These are phyloP conservation scores for Cornus suecica DNA, from an alignment of 148 eudicot genomes.

Conservation along the genomic window DNA sequence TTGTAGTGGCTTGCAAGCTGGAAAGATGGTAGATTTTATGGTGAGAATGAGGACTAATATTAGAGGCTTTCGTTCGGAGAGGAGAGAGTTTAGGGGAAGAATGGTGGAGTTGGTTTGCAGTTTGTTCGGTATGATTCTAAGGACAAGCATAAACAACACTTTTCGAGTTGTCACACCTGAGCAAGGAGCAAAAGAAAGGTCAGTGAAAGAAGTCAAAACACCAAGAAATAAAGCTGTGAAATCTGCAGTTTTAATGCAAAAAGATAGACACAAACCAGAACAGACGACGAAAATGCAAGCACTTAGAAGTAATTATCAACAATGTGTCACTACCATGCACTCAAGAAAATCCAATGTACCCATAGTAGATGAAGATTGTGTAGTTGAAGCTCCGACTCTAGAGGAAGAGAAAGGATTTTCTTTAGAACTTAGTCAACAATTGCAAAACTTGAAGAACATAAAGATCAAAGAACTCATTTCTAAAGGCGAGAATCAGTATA, in stretches of 20 bases:
- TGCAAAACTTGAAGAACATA: slow-evolving; percentile 33
- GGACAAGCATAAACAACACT: slow-evolving; percentile 20
- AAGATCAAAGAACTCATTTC: slow-evolving; percentile 36
- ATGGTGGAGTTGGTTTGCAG: background rate
- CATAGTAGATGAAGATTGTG: slow-evolving; percentile 13
- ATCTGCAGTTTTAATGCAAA: slow-evolving; percentile 18
- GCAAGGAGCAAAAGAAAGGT: background rate
- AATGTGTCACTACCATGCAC: background rate
- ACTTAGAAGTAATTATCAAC: slow-evolving; percentile 8
- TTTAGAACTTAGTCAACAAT: slow-evolving; percentile 12
- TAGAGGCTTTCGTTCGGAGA: slow-evolving; percentile 46
- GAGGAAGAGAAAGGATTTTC: slow-evolving; percentile 11
- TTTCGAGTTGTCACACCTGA: background rate
- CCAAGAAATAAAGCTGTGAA: slow-evolving; percentile 16
- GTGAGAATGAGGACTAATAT: slow-evolving; percentile 35
- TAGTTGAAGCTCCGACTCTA: slow-evolving; percentile 9
- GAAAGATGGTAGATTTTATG: slow-evolving; percentile 36
- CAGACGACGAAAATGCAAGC: slow-evolving; percentile 4
- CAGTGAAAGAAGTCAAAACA: background rate
- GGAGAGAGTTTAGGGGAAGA: slow-evolving; percentile 13
- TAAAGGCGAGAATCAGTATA: slow-evolving; percentile 44
- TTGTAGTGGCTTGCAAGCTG: slow-evolving; percentile 9
- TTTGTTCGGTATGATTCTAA: slow-evolving; percentile 29
- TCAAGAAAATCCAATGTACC: slow-evolving; percentile 7
- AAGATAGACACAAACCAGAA: slow-evolving; percentile 19